A percentile compares a stretch with the other conserved stretches of the same genome.
phyloP scores from a whole-genome alignment of 1,284 basidiomycete species.

The Malassezia slooffiae region DNA sequence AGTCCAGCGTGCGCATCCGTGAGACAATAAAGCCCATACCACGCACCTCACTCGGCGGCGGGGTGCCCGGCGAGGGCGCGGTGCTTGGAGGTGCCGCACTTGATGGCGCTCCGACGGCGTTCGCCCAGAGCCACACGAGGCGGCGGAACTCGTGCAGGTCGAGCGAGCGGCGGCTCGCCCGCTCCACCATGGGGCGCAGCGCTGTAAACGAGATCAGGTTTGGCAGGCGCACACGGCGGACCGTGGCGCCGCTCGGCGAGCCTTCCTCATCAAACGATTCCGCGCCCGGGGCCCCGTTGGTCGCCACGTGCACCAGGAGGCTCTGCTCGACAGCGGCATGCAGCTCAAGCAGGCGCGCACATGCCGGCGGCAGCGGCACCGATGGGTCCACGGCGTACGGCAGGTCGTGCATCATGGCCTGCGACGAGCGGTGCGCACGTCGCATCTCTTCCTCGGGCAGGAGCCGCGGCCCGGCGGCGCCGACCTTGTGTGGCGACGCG shows the following conservation, averaged over 20 bases:
- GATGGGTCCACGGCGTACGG: not conserved
- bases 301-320: constrained; percentile 39
- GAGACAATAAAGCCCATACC: constrained; percentile 31
- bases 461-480: not conserved
- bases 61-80: no score
- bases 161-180: constrained; percentile 25
- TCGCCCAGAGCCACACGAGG: constrained; percentile 31
- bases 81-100: not conserved
- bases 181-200: constrained; percentile 35
- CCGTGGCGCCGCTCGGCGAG: not conserved
- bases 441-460: constrained; percentile 1
- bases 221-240: constrained; percentile 24
- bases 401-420: not conserved
- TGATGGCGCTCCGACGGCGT: constrained; percentile 10
- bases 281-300: constrained; percentile 23
- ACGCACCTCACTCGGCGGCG: constrained; percentile 15
- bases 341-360: constrained; percentile 23
- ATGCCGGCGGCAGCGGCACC: constrained; percentile 25
- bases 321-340: constrained; percentile 37
- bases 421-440: not conserved
- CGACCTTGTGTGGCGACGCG: constrained; percentile 5
- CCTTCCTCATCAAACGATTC: constrained; percentile 1
- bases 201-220: constrained; percentile 31
- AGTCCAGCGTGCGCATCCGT: constrained; percentile 23
- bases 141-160: constrained; percentile 24